phyloP scores from a whole-genome alignment of 2,329 filamentous ascomycete genomes.

The Huntiella omanensis region DNA sequence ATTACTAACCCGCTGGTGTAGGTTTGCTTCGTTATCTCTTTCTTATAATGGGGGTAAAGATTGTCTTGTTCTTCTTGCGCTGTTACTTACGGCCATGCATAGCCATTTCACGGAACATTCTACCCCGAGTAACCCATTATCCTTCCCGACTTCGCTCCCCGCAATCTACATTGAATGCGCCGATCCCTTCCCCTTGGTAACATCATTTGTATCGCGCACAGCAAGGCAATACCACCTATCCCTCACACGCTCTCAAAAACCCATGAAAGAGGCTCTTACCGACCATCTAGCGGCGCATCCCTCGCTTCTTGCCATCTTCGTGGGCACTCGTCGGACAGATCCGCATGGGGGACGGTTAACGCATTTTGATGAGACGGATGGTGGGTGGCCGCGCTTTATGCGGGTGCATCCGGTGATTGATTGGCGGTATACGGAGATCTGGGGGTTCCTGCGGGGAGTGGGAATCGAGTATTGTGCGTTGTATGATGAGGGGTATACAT shows the following conservation, averaged over 20 bases:
- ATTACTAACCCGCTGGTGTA: not conserved
- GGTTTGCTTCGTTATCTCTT: slow-evolving; percentile 10
- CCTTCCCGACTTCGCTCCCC: slow-evolving; percentile 35
- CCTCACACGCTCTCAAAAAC: slow-evolving; percentile 65
- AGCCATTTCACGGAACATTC: slow-evolving; percentile 18
- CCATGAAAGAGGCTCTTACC: slow-evolving; percentile 83
- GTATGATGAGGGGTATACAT: slow-evolving; percentile 79
- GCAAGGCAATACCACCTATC: slow-evolving; percentile 87
- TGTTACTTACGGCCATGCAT: slow-evolving; percentile 54
- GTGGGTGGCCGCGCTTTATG: slow-evolving; percentile 83
- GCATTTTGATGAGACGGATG: slow-evolving; percentile 74
- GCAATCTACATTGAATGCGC: slow-evolving; percentile 77
- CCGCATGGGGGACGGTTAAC: slow-evolving; percentile 66
- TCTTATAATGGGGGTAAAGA: slow-evolving; percentile 95
- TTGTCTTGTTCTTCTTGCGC: slow-evolving; percentile 61
- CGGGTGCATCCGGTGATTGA: slow-evolving; percentile 89
- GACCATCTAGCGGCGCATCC: slow-evolving; percentile 73
- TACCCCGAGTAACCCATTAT: slow-evolving; percentile 12
- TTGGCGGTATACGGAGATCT: slow-evolving; percentile 92
- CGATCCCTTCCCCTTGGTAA: slow-evolving; percentile 72
- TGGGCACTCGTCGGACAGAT: slow-evolving; percentile 78
- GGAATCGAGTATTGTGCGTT: slow-evolving; percentile 68
- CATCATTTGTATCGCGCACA: slow-evolving; percentile 85
- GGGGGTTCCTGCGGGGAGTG: slow-evolving; percentile 68
- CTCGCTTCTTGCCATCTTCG: slow-evolving; percentile 48